These are phyloP conservation scores for Coemansia sp. DNA, from an alignment of 192 early-diverging fungal species.

Conservation along the genomic window DNA sequence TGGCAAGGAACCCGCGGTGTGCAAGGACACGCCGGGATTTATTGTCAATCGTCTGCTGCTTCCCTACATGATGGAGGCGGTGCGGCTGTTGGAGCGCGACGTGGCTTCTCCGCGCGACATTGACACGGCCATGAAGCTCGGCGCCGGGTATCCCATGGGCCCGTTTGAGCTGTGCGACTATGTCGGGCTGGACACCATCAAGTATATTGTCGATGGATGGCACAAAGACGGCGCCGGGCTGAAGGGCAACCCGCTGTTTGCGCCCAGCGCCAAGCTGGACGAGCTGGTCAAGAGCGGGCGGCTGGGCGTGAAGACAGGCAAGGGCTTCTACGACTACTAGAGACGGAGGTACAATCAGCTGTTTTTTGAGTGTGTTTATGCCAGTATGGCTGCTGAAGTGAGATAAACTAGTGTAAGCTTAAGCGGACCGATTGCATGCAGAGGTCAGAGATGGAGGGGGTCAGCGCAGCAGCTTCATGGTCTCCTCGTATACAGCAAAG, in stretches of 20 bases:
- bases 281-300: conserved; percentile 68
- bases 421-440: too few relatives aligned
- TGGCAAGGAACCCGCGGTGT: conserved; percentile 83
- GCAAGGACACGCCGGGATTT: conserved; percentile 97
- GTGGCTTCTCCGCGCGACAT: conserved; percentile 82
- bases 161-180: conserved; percentile 57
- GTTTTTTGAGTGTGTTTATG: too few relatives aligned
- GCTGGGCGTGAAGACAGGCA: conserved; percentile 83
- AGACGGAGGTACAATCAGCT: too few relatives aligned
- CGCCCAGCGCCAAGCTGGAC: conserved; percentile 64
- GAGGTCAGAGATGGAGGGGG: too few relatives aligned
- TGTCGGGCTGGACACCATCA: conserved; percentile 92
- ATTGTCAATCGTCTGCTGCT: conserved; percentile 95
- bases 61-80: conserved; percentile 94
- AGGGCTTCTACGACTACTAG: conserved; percentile 79
- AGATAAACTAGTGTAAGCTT: too few relatives aligned
- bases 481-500: conserved; percentile 51
- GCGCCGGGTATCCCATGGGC: conserved; percentile 95
- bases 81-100: conserved; percentile 85
- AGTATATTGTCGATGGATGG: conserved; percentile 96
- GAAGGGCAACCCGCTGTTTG: conserved; percentile 65
- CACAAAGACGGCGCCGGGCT: conserved; percentile 76
- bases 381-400: too few relatives aligned
- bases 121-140: conserved; percentile 95
- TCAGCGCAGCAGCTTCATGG: conserved; percentile 33